These are phyloP conservation scores for Iodosphaeria phyllophila DNA, from an alignment of 2,329 filamentous ascomycete species.

Conservation along the genomic window DNA sequence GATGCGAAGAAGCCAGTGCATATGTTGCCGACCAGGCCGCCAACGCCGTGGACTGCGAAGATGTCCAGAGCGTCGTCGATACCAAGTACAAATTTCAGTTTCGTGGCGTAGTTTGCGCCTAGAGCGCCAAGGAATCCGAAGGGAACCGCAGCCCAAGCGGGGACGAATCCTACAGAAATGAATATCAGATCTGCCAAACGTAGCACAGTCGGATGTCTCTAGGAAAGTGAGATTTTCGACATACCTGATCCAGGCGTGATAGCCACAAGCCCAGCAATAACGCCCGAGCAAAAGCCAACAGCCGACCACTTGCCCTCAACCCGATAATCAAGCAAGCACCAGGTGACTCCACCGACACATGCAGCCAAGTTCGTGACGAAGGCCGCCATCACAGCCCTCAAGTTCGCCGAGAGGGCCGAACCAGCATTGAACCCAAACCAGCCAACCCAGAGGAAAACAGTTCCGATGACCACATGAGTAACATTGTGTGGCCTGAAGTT, in stretches of 20 bases:
- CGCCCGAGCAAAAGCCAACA: conserved; percentile 81
- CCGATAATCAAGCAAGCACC: conserved; percentile 77
- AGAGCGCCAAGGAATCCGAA: conserved; percentile 60
- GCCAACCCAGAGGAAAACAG: conserved; percentile 85
- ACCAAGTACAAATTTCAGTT: conserved; percentile 67
- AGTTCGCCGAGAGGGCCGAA: conserved; percentile 61
- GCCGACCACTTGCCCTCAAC: conserved; percentile 85
- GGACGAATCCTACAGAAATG: conserved; percentile 40
- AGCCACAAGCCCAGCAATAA: conserved; percentile 70
- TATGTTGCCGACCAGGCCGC: conserved; percentile 63
- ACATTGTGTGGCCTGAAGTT: conserved; percentile 90
- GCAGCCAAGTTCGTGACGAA: conserved; percentile 75
- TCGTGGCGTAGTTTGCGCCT: conserved; percentile 77
- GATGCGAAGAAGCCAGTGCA: conserved; percentile 69
- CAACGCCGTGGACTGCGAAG: conserved; percentile 66
- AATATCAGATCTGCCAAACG: conserved; percentile 3
- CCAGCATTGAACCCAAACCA: conserved; percentile 95
- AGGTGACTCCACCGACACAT: conserved; percentile 69
- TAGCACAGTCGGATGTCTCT: not conserved
- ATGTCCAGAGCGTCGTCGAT: conserved; percentile 81
- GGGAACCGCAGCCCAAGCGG: conserved; percentile 66
- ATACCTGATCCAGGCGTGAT: conserved; percentile 72
- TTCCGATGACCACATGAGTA: conserved; percentile 80
- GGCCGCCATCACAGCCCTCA: conserved; percentile 73
- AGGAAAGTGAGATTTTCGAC: conserved; percentile 4